Percentiles rank a stretch among this genome's conserved stretches.
Conservation (phyloP, 352 stramenopile species). For the Globisporangium heterothallicum region DNA sequence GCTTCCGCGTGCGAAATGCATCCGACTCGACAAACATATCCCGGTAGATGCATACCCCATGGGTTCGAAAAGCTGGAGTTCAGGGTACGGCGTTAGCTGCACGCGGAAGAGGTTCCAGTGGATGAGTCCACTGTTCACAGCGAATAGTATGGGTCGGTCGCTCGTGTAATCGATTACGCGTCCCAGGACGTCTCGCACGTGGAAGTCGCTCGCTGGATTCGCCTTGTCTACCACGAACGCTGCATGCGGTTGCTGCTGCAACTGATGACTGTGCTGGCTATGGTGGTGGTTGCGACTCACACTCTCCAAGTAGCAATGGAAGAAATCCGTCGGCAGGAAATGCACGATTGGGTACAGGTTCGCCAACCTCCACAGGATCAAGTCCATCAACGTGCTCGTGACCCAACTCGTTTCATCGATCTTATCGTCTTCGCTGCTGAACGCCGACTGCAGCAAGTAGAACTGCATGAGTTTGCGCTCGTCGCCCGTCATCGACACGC, state of each 20-base stretch:
- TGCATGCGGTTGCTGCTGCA: not conserved
- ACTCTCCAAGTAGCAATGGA: conserved; percentile 51
- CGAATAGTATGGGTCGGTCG: conserved; percentile 68
- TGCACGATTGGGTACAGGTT: conserved; percentile 57
- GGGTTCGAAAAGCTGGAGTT: conserved; percentile 86
- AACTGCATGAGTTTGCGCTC: conserved; percentile 15
- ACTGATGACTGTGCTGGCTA: conserved; percentile 1
- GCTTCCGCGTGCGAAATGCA: no score
- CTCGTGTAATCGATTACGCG: conserved; percentile 50
- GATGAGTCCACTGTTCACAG: conserved; percentile 73
- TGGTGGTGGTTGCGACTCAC: conserved; percentile 8
- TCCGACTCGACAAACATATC: no score
- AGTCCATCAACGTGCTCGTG: conserved; percentile 77
- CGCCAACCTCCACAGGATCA: conserved; percentile 80
- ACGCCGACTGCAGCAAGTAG: conserved; percentile 44
- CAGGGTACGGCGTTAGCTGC: conserved; percentile 50
- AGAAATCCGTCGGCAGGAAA: conserved; percentile 87
- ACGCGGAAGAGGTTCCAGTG: conserved; percentile 89
- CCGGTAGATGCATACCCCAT: conserved; percentile 48
- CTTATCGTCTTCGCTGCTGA: conserved; percentile 43
- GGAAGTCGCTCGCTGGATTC: conserved; percentile 3
- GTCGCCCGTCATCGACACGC: conserved; percentile 8
- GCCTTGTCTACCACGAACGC: no score
- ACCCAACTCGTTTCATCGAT: conserved; percentile 83
- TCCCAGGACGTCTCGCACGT: conserved; percentile 67